Evolutionary conservation across 2,329 filamentous ascomycete genomes (phyloP).

Genomic region (Hypoxylon sp.): DNA sequence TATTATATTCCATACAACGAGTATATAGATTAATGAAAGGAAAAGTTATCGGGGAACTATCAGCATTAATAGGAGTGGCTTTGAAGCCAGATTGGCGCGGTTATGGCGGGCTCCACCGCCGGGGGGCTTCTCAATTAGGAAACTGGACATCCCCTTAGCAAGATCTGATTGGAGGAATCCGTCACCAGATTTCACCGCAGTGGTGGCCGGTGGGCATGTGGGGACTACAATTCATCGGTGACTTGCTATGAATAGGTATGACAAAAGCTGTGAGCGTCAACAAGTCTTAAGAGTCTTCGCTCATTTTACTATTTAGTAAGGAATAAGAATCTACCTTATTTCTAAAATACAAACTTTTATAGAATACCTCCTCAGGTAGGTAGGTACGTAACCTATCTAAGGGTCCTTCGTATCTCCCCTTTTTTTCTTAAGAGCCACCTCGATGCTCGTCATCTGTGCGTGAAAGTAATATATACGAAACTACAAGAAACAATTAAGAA

Average conservation of each 20-base stretch:
- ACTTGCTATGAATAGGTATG: constrained; percentile 2
- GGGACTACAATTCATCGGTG: not conserved
- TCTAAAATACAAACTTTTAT: too few relatives aligned
- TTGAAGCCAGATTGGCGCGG: not conserved
- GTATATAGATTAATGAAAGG: not conserved
- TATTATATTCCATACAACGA: constrained; percentile 5
- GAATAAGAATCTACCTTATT: too few relatives aligned
- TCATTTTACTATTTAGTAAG: not conserved
- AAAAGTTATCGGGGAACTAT: constrained; percentile 6
- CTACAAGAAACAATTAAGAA: too few relatives aligned
- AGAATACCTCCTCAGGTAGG: too few relatives aligned
- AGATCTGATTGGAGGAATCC: constrained; percentile 35
- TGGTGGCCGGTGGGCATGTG: constrained; percentile 16
- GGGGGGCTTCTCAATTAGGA: constrained; percentile 16
- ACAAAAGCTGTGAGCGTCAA: not conserved
- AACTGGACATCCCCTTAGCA: constrained; percentile 1
- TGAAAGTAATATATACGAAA: too few relatives aligned
- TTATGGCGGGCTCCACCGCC: constrained; percentile 3
- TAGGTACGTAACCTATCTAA: too few relatives aligned
- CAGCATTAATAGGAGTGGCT: constrained; percentile 17
- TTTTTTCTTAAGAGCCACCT: too few relatives aligned
- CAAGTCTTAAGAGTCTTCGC: not conserved
- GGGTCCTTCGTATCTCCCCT: too few relatives aligned
- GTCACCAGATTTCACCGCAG: constrained; percentile 21
- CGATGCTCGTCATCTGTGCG: too few relatives aligned